phyloP scores from a whole-genome alignment of 2,329 filamentous ascomycete species.

The Xylaria arbuscula region DNA sequence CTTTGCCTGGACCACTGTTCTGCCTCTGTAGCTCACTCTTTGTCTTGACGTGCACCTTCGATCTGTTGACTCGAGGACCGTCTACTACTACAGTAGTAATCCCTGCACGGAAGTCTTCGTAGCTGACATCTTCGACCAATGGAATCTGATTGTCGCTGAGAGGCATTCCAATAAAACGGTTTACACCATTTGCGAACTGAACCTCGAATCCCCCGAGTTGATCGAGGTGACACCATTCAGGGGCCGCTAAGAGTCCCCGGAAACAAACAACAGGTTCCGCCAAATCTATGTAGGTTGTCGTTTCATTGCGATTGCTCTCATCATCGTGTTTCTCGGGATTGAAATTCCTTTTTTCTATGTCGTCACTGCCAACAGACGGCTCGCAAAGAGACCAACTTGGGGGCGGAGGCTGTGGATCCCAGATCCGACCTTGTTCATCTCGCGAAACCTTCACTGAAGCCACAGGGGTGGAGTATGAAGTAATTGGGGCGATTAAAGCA shows the following conservation, averaged over 20 bases:
- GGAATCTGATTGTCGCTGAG: slow-evolving; percentile 5
- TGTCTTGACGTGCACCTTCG: slow-evolving; percentile 13
- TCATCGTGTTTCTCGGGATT: neutral
- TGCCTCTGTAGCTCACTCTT: slow-evolving; percentile 13
- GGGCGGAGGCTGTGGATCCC: slow-evolving; percentile 11
- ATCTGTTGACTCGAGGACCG: slow-evolving; percentile 20
- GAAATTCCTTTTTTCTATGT: neutral
- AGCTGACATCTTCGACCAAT: slow-evolving; percentile 10
- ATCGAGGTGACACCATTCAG: slow-evolving; percentile 12
- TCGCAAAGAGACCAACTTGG: slow-evolving; percentile 10
- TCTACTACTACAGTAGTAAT: slow-evolving; percentile 11
- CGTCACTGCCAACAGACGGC: slow-evolving; percentile 13
- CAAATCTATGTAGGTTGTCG: slow-evolving; percentile 16
- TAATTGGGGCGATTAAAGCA: slow-evolving; percentile 12
- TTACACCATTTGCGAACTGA: slow-evolving; percentile 9
- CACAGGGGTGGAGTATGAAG: neutral
- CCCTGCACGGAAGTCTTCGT: slow-evolving; percentile 21
- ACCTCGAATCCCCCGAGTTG: slow-evolving; percentile 25
- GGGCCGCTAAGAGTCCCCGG: slow-evolving; percentile 19
- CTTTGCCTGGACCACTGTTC: slow-evolving; percentile 22
- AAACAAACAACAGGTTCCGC: slow-evolving; percentile 23
- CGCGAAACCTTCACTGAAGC: neutral
- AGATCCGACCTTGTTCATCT: slow-evolving; percentile 23
- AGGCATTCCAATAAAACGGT: slow-evolving; percentile 21
- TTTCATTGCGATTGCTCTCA: slow-evolving; percentile 9